Evolutionary conservation across 805 yeast genomes (phyloP).

Genomic region (Kuraishia cidri): DNA sequence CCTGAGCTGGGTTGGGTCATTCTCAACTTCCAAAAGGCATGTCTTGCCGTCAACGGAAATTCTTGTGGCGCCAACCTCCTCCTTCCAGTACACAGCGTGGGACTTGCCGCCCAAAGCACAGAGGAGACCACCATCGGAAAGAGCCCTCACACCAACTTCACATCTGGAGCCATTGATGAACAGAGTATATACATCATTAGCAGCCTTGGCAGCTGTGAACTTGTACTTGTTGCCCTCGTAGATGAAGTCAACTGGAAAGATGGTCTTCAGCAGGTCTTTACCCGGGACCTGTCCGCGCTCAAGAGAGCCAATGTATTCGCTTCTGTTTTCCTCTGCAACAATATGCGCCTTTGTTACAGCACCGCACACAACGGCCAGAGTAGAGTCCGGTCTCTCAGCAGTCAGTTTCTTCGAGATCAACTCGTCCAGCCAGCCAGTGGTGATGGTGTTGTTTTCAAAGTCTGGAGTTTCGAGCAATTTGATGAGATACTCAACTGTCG

Average conservation of each 20-base stretch:
- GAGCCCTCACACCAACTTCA: slow-evolving; percentile 78
- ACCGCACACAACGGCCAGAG: slow-evolving; percentile 90
- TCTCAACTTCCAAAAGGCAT: slow-evolving; percentile 87
- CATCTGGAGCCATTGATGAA: slow-evolving; percentile 91
- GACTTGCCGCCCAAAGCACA: slow-evolving; percentile 86
- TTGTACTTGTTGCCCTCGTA: slow-evolving; percentile 91
- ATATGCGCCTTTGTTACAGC: slow-evolving; percentile 94
- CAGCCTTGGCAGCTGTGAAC: slow-evolving; percentile 92
- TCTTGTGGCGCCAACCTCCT: slow-evolving; percentile 93
- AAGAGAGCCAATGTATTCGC: slow-evolving; percentile 64
- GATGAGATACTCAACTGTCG: slow-evolving; percentile 95
- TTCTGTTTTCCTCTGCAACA: slow-evolving; percentile 60
- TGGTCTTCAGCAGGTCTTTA: slow-evolving; percentile 71
- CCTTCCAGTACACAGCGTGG: slow-evolving; percentile 95
- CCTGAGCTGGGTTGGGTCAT: slow-evolving; percentile 97
- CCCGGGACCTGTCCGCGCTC: slow-evolving; percentile 95
- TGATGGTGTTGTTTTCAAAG: slow-evolving; percentile 91
- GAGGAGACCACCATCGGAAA: slow-evolving; percentile 92
- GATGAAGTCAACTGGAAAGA: slow-evolving; percentile 90
- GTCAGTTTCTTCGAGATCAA: slow-evolving; percentile 88
- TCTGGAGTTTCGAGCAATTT: slow-evolving; percentile 93
- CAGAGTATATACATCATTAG: slow-evolving; percentile 75
- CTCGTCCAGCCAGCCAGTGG: slow-evolving; percentile 99
- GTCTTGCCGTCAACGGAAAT: slow-evolving; percentile 93
- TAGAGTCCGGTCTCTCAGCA: slow-evolving; percentile 93